These are phyloP conservation scores for Cicer yamashitae DNA, from an alignment of 306 rosid genomes.

Conservation along the genomic window DNA sequence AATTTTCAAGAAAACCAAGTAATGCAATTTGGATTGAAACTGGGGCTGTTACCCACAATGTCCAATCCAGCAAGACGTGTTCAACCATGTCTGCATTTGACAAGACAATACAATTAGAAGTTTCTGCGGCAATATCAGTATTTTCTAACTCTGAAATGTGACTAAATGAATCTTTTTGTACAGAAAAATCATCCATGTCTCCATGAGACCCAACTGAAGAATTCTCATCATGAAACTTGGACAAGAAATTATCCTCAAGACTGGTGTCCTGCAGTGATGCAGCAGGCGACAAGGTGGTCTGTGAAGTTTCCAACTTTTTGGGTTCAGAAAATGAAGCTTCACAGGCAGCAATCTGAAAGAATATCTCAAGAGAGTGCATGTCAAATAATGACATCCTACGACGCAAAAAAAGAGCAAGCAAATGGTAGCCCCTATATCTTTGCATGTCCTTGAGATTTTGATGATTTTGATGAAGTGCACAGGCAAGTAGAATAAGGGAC, in stretches of 20 bases:
- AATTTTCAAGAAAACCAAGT: slow-evolving; percentile 93
- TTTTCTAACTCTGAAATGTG: slow-evolving; percentile 95
- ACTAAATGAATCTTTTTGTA: slow-evolving; percentile 88
- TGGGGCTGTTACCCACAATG: slow-evolving; percentile 90
- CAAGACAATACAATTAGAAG: slow-evolving; percentile 97
- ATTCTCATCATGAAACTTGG: slow-evolving; percentile 83
- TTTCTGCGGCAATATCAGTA: slow-evolving; percentile 77
- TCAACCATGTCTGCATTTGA: slow-evolving; percentile 99
- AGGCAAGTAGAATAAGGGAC: slow-evolving; percentile 88
- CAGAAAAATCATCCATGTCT: slow-evolving; percentile 90
- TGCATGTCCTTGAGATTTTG: slow-evolving; percentile 95
- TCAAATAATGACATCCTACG: slow-evolving; percentile 90
- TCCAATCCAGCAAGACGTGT: slow-evolving; percentile 99
- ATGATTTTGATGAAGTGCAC: slow-evolving; percentile 93
- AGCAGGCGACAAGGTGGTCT: slow-evolving; percentile 61
- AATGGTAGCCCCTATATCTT: slow-evolving; percentile 93
- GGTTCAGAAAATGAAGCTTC: slow-evolving; percentile 99
- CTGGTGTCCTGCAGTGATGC: slow-evolving; percentile 65
- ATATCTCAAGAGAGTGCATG: slow-evolving; percentile 95
- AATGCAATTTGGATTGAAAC: slow-evolving; percentile 93
- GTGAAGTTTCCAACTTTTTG: slow-evolving; percentile 70
- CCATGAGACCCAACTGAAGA: slow-evolving; percentile 94
- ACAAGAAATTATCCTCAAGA: slow-evolving; percentile 77
- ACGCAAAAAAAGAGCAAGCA: slow-evolving; percentile 92
- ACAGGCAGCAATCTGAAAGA: slow-evolving; percentile 97